Evolutionary conservation across 768 basidiomycete species (phyloP).

Genomic region (Mycena kentingensis): DNA sequence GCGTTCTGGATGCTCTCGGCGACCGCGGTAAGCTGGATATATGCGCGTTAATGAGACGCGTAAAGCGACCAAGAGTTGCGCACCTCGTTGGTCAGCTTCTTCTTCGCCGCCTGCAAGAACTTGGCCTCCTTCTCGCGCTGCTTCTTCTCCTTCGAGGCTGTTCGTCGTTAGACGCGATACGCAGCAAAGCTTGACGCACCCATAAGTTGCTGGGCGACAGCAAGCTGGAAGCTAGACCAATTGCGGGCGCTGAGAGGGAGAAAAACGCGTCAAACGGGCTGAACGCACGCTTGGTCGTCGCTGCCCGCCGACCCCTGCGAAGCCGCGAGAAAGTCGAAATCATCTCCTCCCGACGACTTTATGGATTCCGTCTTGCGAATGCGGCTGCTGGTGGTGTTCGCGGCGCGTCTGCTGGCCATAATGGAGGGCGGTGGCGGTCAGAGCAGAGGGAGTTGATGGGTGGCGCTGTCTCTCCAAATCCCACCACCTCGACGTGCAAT

Average conservation of each 20-base stretch:
- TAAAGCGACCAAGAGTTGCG: not conserved
- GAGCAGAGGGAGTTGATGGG: too few species aligned
- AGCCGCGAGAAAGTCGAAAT: constrained; percentile 24
- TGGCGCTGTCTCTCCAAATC: too few species aligned
- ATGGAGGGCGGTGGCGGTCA: too few species aligned
- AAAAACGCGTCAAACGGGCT: not conserved
- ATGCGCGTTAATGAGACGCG: not conserved
- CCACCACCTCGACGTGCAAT: too few species aligned
- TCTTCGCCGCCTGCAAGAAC: constrained; percentile 15
- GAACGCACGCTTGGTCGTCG: constrained; percentile 18
- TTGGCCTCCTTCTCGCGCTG: constrained; percentile 22
- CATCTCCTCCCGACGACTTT: not conserved
- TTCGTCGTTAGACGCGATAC: not conserved
- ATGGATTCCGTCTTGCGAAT: constrained; percentile 7
- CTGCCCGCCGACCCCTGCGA: constrained; percentile 23
- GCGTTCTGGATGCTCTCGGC: constrained; percentile 3
- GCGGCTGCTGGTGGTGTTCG: constrained; percentile 1
- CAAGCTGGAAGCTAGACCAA: constrained; percentile 10
- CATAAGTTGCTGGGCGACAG: constrained; percentile 21
- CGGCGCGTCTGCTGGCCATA: constrained; percentile 22
- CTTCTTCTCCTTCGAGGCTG: constrained; percentile 20
- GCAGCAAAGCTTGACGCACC: not conserved
- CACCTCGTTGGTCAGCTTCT: constrained; percentile 11
- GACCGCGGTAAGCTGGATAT: not conserved
- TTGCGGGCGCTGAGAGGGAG: not conserved